Evolutionary conservation across 2,329 filamentous ascomycete genomes (phyloP), one percentile per base, ranked within the genome.

Genomic region (Sporothrix mexicana): DNA sequence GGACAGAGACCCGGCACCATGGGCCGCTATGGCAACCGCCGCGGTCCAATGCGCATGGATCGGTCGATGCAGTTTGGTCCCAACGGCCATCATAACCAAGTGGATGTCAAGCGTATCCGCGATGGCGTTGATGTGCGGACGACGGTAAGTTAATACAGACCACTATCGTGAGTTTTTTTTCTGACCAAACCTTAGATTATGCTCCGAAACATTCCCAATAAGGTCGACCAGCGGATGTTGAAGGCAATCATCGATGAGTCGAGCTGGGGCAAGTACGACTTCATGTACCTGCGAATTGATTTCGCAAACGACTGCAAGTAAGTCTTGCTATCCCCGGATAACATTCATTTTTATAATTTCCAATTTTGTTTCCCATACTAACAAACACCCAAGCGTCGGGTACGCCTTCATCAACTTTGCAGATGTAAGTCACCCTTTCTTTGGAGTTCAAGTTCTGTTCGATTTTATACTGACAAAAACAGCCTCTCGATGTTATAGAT

Each of bases 371-470:
- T 23, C n/a, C 3, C 51, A 49, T 4, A 9, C 66, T 68, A 30
- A 57, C 53, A 55, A 85, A 81, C 75, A 76, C 79, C n/a, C 71
- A 70, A 97, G 94, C 80, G 95, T 98, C 73, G 96, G 96, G 62
- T 98, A 98, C 81, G 95, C 94, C 0, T 99, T 98, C 82, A 94
- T 99, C 83, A 98, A 99, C 82, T 98, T 98, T 77, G 88, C 91
- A 59, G 90, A 94, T 80, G 91, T 93, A 81, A 88, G 91, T 79
- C 9, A 25, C 36, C 41, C 41, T 15, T 0, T 41, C 30, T 36
- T 36, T 36, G 30, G 30, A 36, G 30, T 36, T 36, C 59, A 10
- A 57, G 36, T 55, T 25, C 9, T 55, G 1, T 17, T n/a, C 8
- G n/a, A 20, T 12, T 47, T 41, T 17, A n/a, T 23, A 25, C 74